These are phyloP conservation scores for Ceratocystis lukuohia DNA, from an alignment of 2,329 filamentous ascomycete genomes.

Conservation along the genomic window DNA sequence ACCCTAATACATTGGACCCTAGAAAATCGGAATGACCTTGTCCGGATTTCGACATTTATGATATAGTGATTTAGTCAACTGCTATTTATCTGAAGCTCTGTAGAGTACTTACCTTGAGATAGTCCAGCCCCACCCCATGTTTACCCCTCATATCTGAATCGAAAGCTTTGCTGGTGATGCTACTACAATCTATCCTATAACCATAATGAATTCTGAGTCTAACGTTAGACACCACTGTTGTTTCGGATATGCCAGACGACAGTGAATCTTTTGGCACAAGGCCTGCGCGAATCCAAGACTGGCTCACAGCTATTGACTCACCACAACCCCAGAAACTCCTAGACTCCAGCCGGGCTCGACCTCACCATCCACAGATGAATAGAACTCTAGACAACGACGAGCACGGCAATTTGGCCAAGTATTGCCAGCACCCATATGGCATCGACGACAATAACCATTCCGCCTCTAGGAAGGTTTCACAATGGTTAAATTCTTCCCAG, in stretches of 20 bases:
- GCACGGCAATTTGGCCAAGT: neutral
- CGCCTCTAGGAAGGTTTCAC: neutral
- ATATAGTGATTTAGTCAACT: too few relatives aligned
- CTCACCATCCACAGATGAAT: neutral
- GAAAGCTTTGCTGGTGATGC: neutral
- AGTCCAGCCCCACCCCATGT: neutral
- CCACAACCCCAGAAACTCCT: slow-evolving; percentile 10
- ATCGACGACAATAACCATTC: neutral
- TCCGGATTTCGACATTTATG: too few relatives aligned
- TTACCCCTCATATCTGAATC: neutral
- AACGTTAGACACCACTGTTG: neutral
- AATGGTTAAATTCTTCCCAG: neutral
- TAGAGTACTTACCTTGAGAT: neutral
- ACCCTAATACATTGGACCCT: neutral
- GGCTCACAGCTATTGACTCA: neutral
- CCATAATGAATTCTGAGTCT: neutral
- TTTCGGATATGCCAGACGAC: slow-evolving; percentile 10
- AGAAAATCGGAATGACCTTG: neutral
- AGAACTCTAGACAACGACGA: neutral
- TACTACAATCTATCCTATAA: neutral
- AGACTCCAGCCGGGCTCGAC: slow-evolving; percentile 10
- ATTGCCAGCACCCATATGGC: neutral
- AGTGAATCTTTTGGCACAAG: neutral
- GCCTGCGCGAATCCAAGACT: slow-evolving; percentile 18
- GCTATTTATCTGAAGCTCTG: neutral